Base-by-base conservation (phyloP, 1,284 basidiomycete species). In the Irpex rosettiformis region DNA sequence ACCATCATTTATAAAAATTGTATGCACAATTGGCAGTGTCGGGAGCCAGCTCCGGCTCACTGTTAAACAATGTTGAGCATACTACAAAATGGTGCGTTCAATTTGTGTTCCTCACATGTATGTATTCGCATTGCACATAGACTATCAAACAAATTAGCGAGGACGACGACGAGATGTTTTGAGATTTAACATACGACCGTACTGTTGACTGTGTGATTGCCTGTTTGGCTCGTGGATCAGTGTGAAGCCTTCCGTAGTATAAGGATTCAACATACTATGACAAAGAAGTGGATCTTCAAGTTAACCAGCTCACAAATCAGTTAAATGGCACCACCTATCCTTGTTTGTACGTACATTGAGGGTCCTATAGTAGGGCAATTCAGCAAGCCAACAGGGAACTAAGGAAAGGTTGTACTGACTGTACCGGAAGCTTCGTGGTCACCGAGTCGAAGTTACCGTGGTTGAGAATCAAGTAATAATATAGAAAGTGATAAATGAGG, bases 391-490 rank as follows among this genome's bases (percentile, higher is more conserved):
- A 45, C 8, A 45, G 43, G 7, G 8, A 45, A 18, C 13, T 45
- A 45, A n/a, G 43, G 5, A 11, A 45, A 18, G 30, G 21, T 16
- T 11, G 30, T 27, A 24, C 56, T 54, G n/a, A 57, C 33, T 18
- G n/a, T 10, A 52, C 13, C 3, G 37, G 30, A 11, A 8, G 13
- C 16, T 10, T 3, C 8, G 27, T 25, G 5, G 56, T 16, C 7
- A 40, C 45, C 5, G 56, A 21, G 10, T 22, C 48, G 25, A 51
- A 51, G 16, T 57, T 53, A 0, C 51, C 51, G 21, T 28, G 52
- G 49, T 52, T 52, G 47, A 10, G 22, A 29, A 57, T 33, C n/a
- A 57, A 28, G 22, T 57, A 57, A 5, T 3, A 42, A 29, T 57
- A 57, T 24, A 57, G 6, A 25, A 52, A 18, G n/a, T 57, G 28